These are phyloP conservation scores for Pleurotus ostreatus DNA, from an alignment of 768 basidiomycete species.

Conservation along the genomic window DNA sequence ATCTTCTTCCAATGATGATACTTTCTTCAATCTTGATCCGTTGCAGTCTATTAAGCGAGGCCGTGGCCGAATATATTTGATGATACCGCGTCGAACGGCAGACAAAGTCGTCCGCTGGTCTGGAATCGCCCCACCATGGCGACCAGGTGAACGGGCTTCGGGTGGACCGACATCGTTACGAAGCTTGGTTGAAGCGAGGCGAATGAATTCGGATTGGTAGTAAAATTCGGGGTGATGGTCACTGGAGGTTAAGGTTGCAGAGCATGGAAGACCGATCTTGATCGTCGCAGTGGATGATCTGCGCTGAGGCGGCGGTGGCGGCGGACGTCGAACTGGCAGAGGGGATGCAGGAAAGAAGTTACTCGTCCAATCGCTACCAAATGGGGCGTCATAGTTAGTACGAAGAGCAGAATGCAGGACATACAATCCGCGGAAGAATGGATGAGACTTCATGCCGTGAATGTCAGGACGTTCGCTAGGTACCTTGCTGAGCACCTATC, in stretches of 20 bases:
- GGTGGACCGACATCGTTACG: neutral
- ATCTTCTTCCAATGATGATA: too few relatives aligned
- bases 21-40: too few relatives aligned
- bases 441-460: neutral
- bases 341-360: neutral
- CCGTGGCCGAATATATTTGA: neutral
- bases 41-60: neutral
- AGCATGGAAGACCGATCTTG: neutral
- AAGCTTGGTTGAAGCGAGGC: neutral
- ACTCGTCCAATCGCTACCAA: neutral
- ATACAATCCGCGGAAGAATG: neutral
- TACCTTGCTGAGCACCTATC: neutral
- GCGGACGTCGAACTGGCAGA: neutral
- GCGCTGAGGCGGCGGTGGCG: neutral
- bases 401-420: neutral
- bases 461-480: neutral
- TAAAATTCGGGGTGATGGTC: neutral
- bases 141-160: neutral
- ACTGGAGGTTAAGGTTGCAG: neutral
- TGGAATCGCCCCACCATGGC: neutral
- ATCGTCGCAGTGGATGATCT: neutral
- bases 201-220: neutral
- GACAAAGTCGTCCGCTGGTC: neutral
- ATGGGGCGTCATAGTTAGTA: neutral
- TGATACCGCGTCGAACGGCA: neutral